Conservation (phyloP, 139 green algal genomes). For the Trebouxia sp. region DNA sequence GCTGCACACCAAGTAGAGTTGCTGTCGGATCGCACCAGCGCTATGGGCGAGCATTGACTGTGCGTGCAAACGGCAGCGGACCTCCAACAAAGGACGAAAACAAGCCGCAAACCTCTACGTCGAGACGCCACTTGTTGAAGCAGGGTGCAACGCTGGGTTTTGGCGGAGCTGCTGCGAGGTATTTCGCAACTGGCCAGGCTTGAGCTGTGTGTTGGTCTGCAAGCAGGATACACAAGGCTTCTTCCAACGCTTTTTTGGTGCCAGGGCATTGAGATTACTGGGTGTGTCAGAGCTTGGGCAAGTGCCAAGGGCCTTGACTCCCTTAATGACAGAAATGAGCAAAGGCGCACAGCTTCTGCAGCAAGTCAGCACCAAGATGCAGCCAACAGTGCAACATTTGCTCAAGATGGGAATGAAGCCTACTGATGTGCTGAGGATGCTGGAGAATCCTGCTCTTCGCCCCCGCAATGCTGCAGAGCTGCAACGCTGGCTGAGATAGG, state of each 20-base stretch:
- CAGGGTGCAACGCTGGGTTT: background rate
- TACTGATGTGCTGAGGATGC: background rate
- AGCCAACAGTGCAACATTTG: background rate
- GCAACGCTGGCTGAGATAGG: background rate
- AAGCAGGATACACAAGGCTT: too few relatives aligned
- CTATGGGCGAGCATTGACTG: too few relatives aligned
- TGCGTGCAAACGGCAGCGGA: too few relatives aligned
- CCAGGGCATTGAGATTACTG: background rate
- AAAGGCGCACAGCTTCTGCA: constrained; percentile 4
- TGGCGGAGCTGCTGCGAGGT: constrained; percentile 9
- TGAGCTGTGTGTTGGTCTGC: background rate
- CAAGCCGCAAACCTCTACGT: background rate
- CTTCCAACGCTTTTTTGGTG: too few relatives aligned
- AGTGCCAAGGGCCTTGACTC: background rate
- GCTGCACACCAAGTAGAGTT: too few relatives aligned
- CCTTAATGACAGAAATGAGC: background rate
- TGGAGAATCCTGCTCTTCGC: background rate
- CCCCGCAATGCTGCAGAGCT: constrained; percentile 3
- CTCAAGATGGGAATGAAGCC: background rate
- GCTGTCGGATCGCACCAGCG: too few relatives aligned
- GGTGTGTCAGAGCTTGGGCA: constrained; percentile 3
- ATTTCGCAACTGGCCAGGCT: too few relatives aligned
- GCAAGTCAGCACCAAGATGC: background rate
- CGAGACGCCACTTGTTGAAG: background rate
- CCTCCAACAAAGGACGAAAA: too few relatives aligned